Evolutionary conservation across 2,329 filamentous ascomycete genomes (phyloP), one percentile per base, ranked within the genome.

Genomic region (Ophiosphaerella narmari): DNA sequence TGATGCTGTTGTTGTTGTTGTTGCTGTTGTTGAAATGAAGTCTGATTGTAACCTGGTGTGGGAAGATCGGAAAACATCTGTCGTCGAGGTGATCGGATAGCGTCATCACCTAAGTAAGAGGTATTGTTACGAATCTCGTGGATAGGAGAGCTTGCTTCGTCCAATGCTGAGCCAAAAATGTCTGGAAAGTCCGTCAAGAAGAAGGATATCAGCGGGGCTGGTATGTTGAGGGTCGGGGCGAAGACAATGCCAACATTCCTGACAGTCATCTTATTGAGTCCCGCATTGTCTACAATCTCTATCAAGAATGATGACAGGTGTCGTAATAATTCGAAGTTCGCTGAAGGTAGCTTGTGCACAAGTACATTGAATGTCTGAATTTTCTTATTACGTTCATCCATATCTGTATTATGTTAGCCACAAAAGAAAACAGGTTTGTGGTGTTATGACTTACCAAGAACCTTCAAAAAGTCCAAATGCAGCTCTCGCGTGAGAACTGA

Each of bases 171-270:
- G 16, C 88, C 88, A 68, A 97, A 99, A 40, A 99, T 93, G 36
- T 82, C 83, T 55, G 89, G 83, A 68, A 91, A 97, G 66, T 97
- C 92, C 57, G 94, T 92, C 50, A 99, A 80, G 73, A 99, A 94
- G 72, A 95, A 83, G 3, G 92, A 91, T 71, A 99, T 97, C 9
- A 99, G 88, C 0, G 93, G 92, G 0, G 91, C 91, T 0, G 94
- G 93, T 37, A 99, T 96, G 72, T 97, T 97, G 46, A 99, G 82
- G 0, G 94, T 97, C 0, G 94, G 94, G 13, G 94, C 96, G 73
- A 99, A 99, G 48, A 99, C 93, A 63, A 99, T 97, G 57, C 94
- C 93, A 46, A 99, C 77, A 67, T 99, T 99, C 59, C 93, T 87
- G 45, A 97, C 90, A 9, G 90, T 97, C 94, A 99, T 99, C 80